Conservation (phyloP, 495 filamentous ascomycete genomes). For the Neurospora sp. region DNA sequence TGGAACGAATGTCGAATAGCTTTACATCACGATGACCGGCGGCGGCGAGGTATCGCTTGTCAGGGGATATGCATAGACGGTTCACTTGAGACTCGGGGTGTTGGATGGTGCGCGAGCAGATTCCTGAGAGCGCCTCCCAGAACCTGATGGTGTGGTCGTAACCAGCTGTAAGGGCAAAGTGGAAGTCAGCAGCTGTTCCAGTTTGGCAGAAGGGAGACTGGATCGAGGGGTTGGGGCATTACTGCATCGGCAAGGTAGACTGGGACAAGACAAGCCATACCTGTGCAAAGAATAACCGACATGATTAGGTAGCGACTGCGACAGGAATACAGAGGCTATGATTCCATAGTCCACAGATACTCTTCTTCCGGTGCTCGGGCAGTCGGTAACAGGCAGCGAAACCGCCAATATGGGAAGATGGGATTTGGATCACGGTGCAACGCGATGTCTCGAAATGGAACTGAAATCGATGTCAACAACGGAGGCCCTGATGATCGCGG, state of each 20-base stretch:
- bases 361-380: not conserved
- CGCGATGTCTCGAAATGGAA: not conserved
- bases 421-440: not conserved
- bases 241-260: not conserved
- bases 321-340: constrained; percentile 4
- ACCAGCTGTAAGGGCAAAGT: constrained; percentile 51
- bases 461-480: not conserved
- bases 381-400: not conserved
- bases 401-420: not conserved
- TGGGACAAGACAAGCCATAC: constrained; percentile 34
- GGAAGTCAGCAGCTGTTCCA: not conserved
- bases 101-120: constrained; percentile 95
- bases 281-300: constrained; percentile 84
- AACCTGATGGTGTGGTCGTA: constrained; percentile 99
- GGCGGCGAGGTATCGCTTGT: constrained; percentile 91
- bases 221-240: not conserved
- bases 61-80: constrained; percentile 93
- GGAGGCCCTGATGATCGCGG: not conserved
- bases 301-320: constrained; percentile 32
- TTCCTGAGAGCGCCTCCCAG: constrained; percentile 96
- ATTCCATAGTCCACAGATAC: constrained; percentile 8
- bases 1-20: constrained; percentile 94
- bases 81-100: constrained; percentile 98
- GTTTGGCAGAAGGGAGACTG: not conserved
- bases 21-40: constrained; percentile 93